Evolutionary conservation across 345 rosid genomes (phyloP), one percentile per base, ranked within the genome.

Genomic region (Rhodamnia argentea): DNA sequence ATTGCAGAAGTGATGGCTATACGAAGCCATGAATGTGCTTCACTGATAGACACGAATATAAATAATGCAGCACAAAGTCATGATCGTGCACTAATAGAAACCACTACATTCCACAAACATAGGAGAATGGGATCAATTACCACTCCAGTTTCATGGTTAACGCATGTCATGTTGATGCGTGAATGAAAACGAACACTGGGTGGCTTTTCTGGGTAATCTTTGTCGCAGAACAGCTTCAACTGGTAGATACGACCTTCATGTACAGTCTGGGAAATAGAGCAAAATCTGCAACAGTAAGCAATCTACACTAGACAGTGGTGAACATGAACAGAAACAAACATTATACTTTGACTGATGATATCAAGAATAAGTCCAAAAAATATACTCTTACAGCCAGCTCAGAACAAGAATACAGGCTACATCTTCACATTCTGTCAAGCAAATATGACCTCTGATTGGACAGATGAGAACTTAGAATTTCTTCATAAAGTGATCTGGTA

Each of bases 201-300:
- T 82, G 99, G 98, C 92, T 93, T 96, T 92, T 96, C 98, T 0
- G 99, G 99, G 88, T 96, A 96, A 88, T 96, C 99, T 92, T 96
- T 95, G 90, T 95, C 98, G 16, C 99, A 96, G 90, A 96, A 96
- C 88, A 95, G 97, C 96, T 96, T 96, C 94, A 96, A 90, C 90
- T 95, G 98, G 91, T 96, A 96, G 88, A 96, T 96, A 85, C 98
- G 91, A 83, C 99, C 99, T 90, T 96, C 99, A 90, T 96, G 98
- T 83, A 96, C 99, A 88, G 98, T 94, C 99, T 96, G 91, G 27
- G 16, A 87, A 64, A 51, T 56, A 60, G 82, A 82, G 58, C 82
- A 50, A 58, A 58, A 84, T 84, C 15, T 16, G 82, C 74, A 22
- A 52, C 24, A 62, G 55, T 64, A 44, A 84, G 55, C 82, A 84